Evolutionary conservation across 148 eudicot genomes (phyloP).

Genomic region (Chenopodium berlandieri): DNA sequence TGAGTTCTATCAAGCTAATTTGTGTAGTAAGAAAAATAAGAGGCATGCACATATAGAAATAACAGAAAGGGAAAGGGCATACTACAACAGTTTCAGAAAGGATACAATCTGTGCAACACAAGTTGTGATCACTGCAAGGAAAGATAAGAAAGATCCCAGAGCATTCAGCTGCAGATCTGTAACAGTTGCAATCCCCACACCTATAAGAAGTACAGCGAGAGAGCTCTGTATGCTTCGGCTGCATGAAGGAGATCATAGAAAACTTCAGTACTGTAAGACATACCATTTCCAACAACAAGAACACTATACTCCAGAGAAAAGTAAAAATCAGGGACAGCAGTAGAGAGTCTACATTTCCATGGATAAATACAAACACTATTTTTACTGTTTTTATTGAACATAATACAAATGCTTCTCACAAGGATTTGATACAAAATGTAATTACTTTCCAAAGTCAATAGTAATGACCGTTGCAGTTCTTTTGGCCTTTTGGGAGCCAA

Average conservation of each 20-base stretch:
- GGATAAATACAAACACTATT: background rate
- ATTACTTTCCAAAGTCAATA: background rate
- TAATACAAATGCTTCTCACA: background rate
- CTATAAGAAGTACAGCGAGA: conserved; percentile 40
- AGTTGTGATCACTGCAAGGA: conserved; percentile 45
- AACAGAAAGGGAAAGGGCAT: background rate
- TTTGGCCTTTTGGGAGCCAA: background rate
- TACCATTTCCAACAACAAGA: background rate
- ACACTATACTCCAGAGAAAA: background rate
- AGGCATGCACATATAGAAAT: background rate
- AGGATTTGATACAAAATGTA: background rate
- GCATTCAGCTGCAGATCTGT: conserved; percentile 47
- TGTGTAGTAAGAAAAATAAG: background rate
- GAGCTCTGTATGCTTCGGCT: conserved; percentile 44
- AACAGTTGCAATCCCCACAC: conserved; percentile 47
- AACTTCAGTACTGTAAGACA: conserved; percentile 11
- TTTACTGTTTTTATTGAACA: background rate
- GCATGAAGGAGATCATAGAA: conserved; percentile 16
- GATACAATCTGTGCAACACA: conserved; percentile 52
- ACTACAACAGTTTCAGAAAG: conserved; percentile 23
- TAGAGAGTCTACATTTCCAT: background rate
- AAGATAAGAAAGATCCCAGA: conserved; percentile 43
- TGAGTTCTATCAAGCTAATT: background rate
- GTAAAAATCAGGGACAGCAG: background rate
- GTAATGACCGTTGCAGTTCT: background rate